Evolutionary conservation across 148 eudicot species (phyloP).

Genomic region (Fallopia convolvulus): DNA sequence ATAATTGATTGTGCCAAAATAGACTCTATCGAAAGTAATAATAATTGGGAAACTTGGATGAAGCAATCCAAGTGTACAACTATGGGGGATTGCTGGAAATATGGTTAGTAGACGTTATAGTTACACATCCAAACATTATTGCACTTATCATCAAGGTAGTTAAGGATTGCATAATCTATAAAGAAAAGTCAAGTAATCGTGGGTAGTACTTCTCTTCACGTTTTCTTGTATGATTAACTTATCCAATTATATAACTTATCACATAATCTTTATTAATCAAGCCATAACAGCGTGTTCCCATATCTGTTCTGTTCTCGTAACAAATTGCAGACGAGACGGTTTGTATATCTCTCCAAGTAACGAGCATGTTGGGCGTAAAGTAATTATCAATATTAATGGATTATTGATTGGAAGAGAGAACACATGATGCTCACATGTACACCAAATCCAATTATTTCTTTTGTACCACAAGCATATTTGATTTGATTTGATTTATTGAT

Average conservation of each 20-base stretch:
- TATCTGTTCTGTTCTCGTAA: neutral
- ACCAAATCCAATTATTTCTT: neutral
- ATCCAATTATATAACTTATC: conserved; percentile 2
- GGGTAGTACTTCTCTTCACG: neutral
- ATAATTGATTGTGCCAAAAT: no score
- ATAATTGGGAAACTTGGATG: no score
- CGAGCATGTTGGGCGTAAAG: neutral
- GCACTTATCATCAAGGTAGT: neutral
- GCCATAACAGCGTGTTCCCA: neutral
- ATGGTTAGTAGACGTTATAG: neutral
- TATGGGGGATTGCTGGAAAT: no score
- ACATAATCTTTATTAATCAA: neutral
- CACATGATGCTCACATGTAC: conserved; percentile 2
- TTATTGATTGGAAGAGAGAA: neutral
- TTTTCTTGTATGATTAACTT: neutral
- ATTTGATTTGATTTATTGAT: neutral
- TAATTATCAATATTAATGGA: neutral
- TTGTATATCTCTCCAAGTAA: neutral
- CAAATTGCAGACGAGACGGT: neutral
- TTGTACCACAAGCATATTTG: conserved; percentile 1
- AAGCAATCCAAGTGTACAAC: no score
- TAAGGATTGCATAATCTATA: neutral
- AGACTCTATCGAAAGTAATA: no score
- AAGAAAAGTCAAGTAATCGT: neutral
- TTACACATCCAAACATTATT: neutral